Evolutionary conservation across 768 basidiomycete species (phyloP), one percentile per base, ranked within the genome.

Genomic region (Naganishia friedmannii): DNA sequence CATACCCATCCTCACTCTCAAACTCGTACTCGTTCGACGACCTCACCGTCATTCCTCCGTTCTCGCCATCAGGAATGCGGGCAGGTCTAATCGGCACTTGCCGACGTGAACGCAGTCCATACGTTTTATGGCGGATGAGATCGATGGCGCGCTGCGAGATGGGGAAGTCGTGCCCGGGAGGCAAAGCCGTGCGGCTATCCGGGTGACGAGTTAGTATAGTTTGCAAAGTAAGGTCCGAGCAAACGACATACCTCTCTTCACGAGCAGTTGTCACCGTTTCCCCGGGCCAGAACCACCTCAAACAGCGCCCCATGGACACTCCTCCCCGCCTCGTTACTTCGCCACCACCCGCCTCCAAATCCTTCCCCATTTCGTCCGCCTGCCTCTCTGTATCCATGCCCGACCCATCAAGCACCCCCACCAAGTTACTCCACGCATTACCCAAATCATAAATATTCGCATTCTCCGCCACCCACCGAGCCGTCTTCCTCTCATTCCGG

Each of bases 1-100:
- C 42, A 26, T 63, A 63, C 13, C 60, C 60, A 26, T 63, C 60
- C 26, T 63, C 60, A 45, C 60, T 63, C 23, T 63, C 60, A 45
- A 63, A 63, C 60, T 63, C 39, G 32, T 26, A 63, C 42, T 63
- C 60, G 19, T 63, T 63, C 4, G 60, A 63, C 1, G 60, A 63
- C 12, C 60, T 34, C 23, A 63, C 39, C 31, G 42, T 42, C 42
- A 63, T 28, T n/a, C 60, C 60, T 28, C 39, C 60, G 9, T 58
- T 34, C 8, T 21, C 57, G 3, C 6, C n/a, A 51, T 58, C 39
- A 26, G 42, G 12, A 1, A 28, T 17, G 29, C 42, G 60, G 4
- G n/a, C 19, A 13, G 60, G 60, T 29, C 39, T 42, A 34, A 63
- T 29, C 23, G 60, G 34, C 4, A 63, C 39, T 42, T 34, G 60